A percentile compares a stretch with the other conserved stretches of the same genome.
Evolutionary conservation across 768 basidiomycete species (phyloP).

Genomic region (Cyathus striatus): DNA sequence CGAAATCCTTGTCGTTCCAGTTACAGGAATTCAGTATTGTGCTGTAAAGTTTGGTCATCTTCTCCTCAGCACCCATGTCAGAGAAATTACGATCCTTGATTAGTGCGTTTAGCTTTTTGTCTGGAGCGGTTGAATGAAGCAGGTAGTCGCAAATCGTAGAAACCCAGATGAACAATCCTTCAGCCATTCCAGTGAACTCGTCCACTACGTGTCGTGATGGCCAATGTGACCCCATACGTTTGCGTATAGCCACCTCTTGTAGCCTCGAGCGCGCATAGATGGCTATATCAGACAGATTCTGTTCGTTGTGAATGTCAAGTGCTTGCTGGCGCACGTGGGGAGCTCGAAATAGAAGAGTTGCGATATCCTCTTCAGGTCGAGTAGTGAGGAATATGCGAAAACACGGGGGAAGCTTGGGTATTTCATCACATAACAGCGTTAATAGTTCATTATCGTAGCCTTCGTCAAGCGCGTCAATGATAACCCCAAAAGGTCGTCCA

Average conservation of each 20-base stretch:
- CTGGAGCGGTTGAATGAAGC: constrained; percentile 3
- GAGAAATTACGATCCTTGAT: constrained; percentile 1
- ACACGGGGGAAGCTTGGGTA: constrained; percentile 10
- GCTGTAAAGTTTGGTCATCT: constrained; percentile 9
- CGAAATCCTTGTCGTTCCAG: constrained; percentile 10
- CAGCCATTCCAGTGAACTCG: constrained; percentile 6
- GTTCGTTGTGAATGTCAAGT: constrained; percentile 8
- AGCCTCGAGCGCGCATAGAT: constrained; percentile 9
- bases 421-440: constrained; percentile 8
- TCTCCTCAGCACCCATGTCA: constrained; percentile 6
- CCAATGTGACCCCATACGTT: neutral
- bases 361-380: constrained; percentile 8
- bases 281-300: constrained; percentile 11
- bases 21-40: constrained; percentile 7
- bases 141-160: constrained; percentile 12
- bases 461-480: constrained; percentile 20
- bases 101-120: constrained; percentile 7
- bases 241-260: constrained; percentile 5
- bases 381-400: constrained; percentile 15
- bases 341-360: constrained; percentile 1
- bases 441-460: constrained; percentile 9
- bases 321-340: constrained; percentile 2
- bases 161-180: constrained; percentile 17
- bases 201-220: neutral
- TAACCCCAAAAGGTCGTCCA: constrained; percentile 6